phyloP scores from a whole-genome alignment of 495 filamentous ascomycete species.

The Hypoxylon trugodes region DNA sequence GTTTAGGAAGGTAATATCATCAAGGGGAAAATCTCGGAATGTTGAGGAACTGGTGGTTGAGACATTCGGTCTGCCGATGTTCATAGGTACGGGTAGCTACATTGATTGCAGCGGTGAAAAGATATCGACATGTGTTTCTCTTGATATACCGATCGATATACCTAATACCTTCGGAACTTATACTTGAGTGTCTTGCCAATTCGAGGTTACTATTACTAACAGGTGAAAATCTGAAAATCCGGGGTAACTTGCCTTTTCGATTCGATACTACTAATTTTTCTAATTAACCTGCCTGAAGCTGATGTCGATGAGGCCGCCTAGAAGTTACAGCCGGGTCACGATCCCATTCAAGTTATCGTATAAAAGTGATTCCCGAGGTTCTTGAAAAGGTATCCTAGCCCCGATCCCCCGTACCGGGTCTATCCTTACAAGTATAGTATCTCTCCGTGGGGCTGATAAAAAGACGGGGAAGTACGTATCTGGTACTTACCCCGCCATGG shows the following conservation, averaged over 20 bases:
- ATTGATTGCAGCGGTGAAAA: background rate
- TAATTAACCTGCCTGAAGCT: background rate
- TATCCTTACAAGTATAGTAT: slow-evolving; percentile 21
- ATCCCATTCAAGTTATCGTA: slow-evolving; percentile 8
- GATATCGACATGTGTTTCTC: background rate
- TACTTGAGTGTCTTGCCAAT: no score
- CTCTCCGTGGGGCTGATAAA: slow-evolving; percentile 10
- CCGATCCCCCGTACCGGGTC: slow-evolving; percentile 24
- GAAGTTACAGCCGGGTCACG: slow-evolving; percentile 3
- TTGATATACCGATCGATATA: background rate
- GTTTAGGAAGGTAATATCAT: slow-evolving; percentile 19
- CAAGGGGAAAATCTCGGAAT: slow-evolving; percentile 28
- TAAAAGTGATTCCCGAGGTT: slow-evolving; percentile 32
- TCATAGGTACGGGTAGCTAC: background rate
- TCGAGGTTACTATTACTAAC: no score
- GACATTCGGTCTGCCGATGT: slow-evolving; percentile 1
- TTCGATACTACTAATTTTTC: background rate
- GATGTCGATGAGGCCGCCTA: background rate
- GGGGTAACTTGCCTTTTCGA: background rate
- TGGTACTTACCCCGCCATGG: slow-evolving; percentile 30
- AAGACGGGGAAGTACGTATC: slow-evolving; percentile 21
- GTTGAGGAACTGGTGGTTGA: background rate
- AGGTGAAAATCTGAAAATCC: background rate
- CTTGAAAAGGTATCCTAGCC: slow-evolving; percentile 11
- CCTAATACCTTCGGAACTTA: background rate